A percentile compares a stretch with the other conserved stretches of the same genome.
Conservation (phyloP, 352 stramenopile genomes). For the Pythium rhizo-oryzae region DNA sequence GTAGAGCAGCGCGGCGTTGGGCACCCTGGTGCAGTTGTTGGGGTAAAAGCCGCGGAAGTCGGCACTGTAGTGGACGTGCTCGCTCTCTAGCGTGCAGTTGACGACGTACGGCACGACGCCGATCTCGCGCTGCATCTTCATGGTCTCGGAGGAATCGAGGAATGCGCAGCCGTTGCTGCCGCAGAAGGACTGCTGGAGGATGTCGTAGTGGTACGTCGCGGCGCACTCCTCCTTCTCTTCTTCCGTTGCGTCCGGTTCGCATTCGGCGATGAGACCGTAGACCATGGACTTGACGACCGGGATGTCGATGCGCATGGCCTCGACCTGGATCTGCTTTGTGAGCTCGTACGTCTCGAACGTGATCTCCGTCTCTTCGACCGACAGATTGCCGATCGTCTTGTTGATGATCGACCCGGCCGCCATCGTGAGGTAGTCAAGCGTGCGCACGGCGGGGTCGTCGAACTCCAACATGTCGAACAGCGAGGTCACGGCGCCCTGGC, state of each 20-base stretch:
- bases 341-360: conserved; percentile 24
- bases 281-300: neutral
- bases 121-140: conserved; percentile 41
- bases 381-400: conserved; percentile 12
- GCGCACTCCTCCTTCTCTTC: neutral
- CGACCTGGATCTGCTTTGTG: conserved; percentile 17
- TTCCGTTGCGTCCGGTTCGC: neutral
- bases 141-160: conserved; percentile 33
- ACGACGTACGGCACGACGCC: conserved; percentile 42
- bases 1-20: conserved; percentile 40
- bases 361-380: conserved; percentile 1
- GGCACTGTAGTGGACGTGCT: conserved; percentile 40
- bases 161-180: conserved; percentile 45
- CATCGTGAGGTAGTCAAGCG: conserved; percentile 3
- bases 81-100: conserved; percentile 36
- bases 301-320: conserved; percentile 23
- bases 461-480: conserved; percentile 41
- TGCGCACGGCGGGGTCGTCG: neutral
- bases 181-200: conserved; percentile 37
- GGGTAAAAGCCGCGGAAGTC: conserved; percentile 48
- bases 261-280: conserved; percentile 4
- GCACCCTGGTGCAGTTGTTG: conserved; percentile 29
- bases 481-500: conserved; percentile 37
- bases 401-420: neutral
- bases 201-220: conserved; percentile 31